Percentiles rank a stretch among this genome's conserved stretches.
Evolutionary conservation across 805 yeast genomes (phyloP).

Genomic region (Vanderwaltozyma polyspora): DNA sequence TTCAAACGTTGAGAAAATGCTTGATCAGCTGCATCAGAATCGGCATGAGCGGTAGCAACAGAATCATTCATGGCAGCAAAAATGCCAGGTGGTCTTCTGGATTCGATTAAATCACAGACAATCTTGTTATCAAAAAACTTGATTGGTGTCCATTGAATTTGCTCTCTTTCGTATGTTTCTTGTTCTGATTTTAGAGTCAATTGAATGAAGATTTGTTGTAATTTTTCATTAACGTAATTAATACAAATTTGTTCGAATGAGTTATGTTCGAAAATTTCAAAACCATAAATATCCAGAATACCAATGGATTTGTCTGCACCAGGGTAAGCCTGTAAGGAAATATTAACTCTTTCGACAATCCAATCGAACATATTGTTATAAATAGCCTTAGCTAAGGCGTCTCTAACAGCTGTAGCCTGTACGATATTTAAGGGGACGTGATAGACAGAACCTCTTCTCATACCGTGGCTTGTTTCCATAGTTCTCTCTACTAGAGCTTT

Average conservation of each 20-base stretch:
- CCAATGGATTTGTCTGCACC: slow-evolving; percentile 67
- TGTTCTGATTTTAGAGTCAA: slow-evolving; percentile 93
- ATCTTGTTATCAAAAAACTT: slow-evolving; percentile 91
- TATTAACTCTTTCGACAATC: slow-evolving; percentile 88
- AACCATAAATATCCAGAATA: slow-evolving; percentile 89
- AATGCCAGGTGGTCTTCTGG: slow-evolving; percentile 88
- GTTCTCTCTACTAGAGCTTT: slow-evolving; percentile 69
- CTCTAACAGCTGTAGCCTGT: slow-evolving; percentile 91
- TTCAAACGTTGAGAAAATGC: slow-evolving; percentile 87
- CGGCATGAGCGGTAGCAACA: slow-evolving; percentile 97
- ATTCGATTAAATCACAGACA: slow-evolving; percentile 93
- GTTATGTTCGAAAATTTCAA: slow-evolving; percentile 90
- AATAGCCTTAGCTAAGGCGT: slow-evolving; percentile 89
- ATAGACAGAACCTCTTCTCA: slow-evolving; percentile 82
- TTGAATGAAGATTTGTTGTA: slow-evolving; percentile 94
- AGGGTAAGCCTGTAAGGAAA: slow-evolving; percentile 49
- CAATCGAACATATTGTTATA: slow-evolving; percentile 90
- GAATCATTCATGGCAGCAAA: slow-evolving; percentile 96
- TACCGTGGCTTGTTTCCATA: slow-evolving; percentile 83
- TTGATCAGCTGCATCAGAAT: slow-evolving; percentile 91
- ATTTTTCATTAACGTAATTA: slow-evolving; percentile 89
- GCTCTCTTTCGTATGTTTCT: slow-evolving; percentile 91
- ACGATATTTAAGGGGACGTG: slow-evolving; percentile 86
- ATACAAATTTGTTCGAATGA: slow-evolving; percentile 93
- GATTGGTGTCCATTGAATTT: slow-evolving; percentile 95